Evolutionary conservation across 2,329 filamentous ascomycete species (phyloP), one percentile per base, ranked within the genome.

Genomic region (Fusarium floridanum): DNA sequence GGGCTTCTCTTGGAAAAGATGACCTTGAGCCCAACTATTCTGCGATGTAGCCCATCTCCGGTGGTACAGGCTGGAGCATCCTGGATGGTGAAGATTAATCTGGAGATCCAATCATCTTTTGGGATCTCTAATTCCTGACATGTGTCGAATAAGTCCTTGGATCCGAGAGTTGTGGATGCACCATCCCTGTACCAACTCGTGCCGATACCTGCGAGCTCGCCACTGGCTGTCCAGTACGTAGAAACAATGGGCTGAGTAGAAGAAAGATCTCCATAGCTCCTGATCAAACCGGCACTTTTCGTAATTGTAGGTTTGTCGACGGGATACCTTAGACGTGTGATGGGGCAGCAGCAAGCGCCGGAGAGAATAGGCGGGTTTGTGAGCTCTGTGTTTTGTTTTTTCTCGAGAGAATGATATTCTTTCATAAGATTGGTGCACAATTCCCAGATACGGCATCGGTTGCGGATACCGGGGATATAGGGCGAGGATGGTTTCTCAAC

Each of bases 41-140:
- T 32, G 14, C 29, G 50, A 11, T 34, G 50, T 34, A 20, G 27
- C 9, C 32, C 29, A 7, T 20, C 4, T 5, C 50, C 66, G 22
- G 29, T 2, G 29, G 39, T 36, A 0, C 39, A 17, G 34, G 61
- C 16, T 22, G 29, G 24, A 39, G 20, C 16, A n/a, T 43, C 29
- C 2, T 34, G 34, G 22, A 48, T 69, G 12, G 67, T 69, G 6
- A 62, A 20, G 17, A 66, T n/a, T 5, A 69, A 22, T 2, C 45
- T 63, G 9, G 41, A 36, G 14, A 65, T 22, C 67, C 67, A 69
- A 10, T 66, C 67, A 14, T 53, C 17, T 3, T 59, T 22, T 6
- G 48, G 61, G 8, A 69, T n/a, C n/a, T 55, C 22, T 7, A 65
- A 24, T 7, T 50, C 60, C 5, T 22, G 6, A 10, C 32, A 57